A percentile compares a stretch with the other conserved stretches of the same genome.
These are phyloP conservation scores for Clonostachys chloroleuca DNA, from an alignment of 2,329 filamentous ascomycete genomes.

Conservation along the genomic window DNA sequence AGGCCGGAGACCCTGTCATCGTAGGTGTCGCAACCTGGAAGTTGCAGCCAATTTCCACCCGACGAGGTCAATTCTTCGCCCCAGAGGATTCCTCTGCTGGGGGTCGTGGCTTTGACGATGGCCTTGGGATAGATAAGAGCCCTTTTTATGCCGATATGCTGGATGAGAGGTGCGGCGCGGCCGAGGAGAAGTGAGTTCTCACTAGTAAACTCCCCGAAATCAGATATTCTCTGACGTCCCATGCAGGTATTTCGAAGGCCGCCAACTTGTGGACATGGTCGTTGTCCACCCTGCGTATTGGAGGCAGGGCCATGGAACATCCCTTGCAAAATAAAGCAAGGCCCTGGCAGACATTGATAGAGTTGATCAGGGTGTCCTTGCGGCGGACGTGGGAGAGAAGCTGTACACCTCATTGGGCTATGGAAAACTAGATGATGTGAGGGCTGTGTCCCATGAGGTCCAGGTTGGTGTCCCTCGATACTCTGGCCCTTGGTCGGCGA, in stretches of 20 bases:
- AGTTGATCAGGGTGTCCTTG: background rate
- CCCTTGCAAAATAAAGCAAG: background rate
- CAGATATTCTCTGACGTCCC: too few species aligned
- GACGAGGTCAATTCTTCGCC: background rate
- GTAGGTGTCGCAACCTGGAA: background rate
- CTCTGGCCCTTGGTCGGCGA: background rate
- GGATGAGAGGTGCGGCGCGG: background rate
- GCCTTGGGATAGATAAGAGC: background rate
- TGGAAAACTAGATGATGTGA: background rate
- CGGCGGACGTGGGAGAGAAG: background rate
- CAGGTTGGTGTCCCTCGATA: background rate
- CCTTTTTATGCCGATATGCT: background rate
- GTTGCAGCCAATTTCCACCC: background rate
- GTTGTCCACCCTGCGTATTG: background rate
- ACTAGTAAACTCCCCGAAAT: background rate
- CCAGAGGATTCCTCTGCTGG: background rate
- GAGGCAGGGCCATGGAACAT: background rate
- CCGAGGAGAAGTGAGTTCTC: background rate
- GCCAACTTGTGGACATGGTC: background rate
- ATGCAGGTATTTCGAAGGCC: background rate
- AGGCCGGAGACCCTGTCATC: background rate
- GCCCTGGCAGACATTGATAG: background rate
- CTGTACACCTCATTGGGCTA: background rate
- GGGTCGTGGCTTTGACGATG: background rate
- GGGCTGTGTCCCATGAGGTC: background rate